phyloP scores from a whole-genome alignment of 1,139 yeast species.

The Candida freyschussii region DNA sequence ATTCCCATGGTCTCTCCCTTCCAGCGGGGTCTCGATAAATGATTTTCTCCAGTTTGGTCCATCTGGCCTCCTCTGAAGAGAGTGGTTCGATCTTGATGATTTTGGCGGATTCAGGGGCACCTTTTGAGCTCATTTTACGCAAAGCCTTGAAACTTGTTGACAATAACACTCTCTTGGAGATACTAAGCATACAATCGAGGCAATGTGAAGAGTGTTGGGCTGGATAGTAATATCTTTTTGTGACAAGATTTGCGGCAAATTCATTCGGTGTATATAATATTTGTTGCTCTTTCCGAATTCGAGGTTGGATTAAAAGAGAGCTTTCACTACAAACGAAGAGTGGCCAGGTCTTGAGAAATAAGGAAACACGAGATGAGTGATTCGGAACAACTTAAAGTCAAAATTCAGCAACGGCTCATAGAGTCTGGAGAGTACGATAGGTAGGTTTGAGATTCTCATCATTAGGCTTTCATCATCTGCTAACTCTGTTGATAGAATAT shows the following conservation, averaged over 20 bases:
- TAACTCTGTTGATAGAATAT: constrained; percentile 35
- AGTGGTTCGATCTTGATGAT: constrained; percentile 31
- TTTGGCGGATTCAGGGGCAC: constrained; percentile 35
- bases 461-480: not conserved
- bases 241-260: too few relatives aligned
- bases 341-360: not conserved
- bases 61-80: constrained; percentile 41
- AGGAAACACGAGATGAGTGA: constrained; percentile 10
- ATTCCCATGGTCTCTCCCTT: constrained; percentile 68
- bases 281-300: too few relatives aligned
- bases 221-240: too few relatives aligned
- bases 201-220: too few relatives aligned
- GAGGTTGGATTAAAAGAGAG: too few relatives aligned
- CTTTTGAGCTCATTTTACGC: constrained; percentile 26
- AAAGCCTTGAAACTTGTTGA: constrained; percentile 1
- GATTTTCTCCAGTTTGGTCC: constrained; percentile 60
- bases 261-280: too few relatives aligned
- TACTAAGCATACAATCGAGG: too few relatives aligned
- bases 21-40: constrained; percentile 71
- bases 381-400: constrained; percentile 46
- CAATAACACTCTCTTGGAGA: too few relatives aligned
- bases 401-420: constrained; percentile 66
- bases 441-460: constrained; percentile 3
- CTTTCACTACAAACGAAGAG: not conserved
- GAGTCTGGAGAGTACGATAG: constrained; percentile 75